Percentiles rank a stretch among this genome's conserved stretches.
Evolutionary conservation across 768 basidiomycete species (phyloP).

Genomic region (Bullera alba): DNA sequence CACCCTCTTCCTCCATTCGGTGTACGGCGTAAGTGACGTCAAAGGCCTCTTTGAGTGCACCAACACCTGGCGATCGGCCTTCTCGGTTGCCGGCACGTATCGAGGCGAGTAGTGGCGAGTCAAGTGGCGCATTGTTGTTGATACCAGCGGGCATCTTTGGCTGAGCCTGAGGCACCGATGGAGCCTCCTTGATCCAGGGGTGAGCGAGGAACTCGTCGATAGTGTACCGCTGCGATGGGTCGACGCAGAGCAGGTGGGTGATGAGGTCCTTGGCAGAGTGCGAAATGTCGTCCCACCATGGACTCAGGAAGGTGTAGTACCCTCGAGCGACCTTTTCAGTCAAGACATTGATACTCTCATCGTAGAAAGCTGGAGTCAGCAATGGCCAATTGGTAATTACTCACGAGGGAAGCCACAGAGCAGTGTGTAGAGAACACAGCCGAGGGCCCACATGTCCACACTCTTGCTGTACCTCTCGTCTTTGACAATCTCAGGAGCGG

Average conservation of each 20-base stretch:
- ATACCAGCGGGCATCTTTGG: constrained; percentile 33
- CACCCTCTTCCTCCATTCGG: constrained; percentile 98
- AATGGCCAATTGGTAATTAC: constrained; percentile 6
- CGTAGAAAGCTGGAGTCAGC: constrained; percentile 75
- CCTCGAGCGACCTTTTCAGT: constrained; percentile 97
- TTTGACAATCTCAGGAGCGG: constrained; percentile 98
- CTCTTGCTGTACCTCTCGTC: constrained; percentile 64
- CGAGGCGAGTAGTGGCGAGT: constrained; percentile 83
- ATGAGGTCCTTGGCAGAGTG: constrained; percentile 86
- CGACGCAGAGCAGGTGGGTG: constrained; percentile 86
- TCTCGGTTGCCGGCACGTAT: constrained; percentile 65
- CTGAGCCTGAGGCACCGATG: constrained; percentile 54
- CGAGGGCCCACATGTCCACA: constrained; percentile 99
- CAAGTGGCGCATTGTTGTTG: constrained; percentile 54
- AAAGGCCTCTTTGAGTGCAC: constrained; percentile 93
- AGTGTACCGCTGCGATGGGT: constrained; percentile 89
- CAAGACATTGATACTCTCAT: constrained; percentile 94
- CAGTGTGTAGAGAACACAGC: constrained; percentile 96
- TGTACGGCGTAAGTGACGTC: constrained; percentile 99
- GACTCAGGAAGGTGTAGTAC: constrained; percentile 95
- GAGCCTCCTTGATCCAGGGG: constrained; percentile 73
- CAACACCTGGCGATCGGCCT: constrained; percentile 83
- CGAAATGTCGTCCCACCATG: constrained; percentile 98
- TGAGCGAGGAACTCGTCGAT: constrained; percentile 97
- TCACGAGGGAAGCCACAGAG: constrained; percentile 74